Conservation (phyloP, 2,329 filamentous ascomycete species). For the Colletotrichum siamense region DNA sequence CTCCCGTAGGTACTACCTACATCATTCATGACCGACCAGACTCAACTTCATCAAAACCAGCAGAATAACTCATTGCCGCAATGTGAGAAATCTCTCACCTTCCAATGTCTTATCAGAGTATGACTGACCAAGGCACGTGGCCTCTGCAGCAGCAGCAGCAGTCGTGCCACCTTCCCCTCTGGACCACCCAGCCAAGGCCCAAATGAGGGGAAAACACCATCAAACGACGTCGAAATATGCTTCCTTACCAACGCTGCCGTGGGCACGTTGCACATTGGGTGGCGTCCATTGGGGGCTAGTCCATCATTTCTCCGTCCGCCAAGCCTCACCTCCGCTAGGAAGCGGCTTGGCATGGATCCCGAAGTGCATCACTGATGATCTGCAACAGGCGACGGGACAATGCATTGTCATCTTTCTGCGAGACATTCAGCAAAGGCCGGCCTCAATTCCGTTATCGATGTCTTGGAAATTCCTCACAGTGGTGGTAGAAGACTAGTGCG, state of each 20-base stretch:
- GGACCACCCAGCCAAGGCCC: not conserved
- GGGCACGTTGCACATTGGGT: conserved; percentile 12
- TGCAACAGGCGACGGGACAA: conserved; percentile 4
- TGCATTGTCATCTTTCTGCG: not conserved
- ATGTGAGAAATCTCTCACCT: not conserved
- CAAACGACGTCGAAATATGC: conserved; percentile 6
- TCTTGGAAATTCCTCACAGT: not conserved
- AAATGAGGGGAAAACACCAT: not conserved
- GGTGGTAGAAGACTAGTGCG: not conserved
- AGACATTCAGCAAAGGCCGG: not conserved
- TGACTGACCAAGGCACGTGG: conserved; percentile 4
- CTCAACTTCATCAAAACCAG: not conserved
- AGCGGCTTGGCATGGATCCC: conserved; percentile 9
- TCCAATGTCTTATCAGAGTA: not conserved
- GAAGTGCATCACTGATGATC: conserved; percentile 1
- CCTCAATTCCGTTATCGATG: not conserved
- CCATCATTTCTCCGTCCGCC: not conserved
- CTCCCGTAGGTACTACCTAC: too few species aligned
- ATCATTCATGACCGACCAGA: not conserved
- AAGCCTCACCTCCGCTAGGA: not conserved
- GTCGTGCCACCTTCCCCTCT: conserved; percentile 15
- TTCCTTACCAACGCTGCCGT: not conserved
- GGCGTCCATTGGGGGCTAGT: conserved; percentile 16
- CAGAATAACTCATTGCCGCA: not conserved
- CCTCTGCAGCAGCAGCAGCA: not conserved